Evolutionary conservation across 768 basidiomycete species (phyloP).

Genomic region (Suillus weaverae): DNA sequence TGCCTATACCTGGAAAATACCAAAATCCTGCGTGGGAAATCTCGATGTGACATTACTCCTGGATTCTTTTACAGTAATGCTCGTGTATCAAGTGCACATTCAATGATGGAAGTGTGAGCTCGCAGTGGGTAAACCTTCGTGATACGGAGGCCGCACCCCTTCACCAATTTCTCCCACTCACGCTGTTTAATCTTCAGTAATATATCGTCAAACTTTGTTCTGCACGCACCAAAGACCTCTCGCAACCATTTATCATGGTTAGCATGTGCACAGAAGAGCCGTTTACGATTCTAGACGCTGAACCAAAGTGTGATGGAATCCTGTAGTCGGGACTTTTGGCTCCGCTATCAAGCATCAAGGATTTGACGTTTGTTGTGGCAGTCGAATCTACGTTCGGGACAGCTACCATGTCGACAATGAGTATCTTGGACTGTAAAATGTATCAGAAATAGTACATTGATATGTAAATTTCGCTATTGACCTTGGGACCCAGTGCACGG

Average conservation of each 20-base stretch:
- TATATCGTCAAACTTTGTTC: no score
- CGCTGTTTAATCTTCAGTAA: not conserved
- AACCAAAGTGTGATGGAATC: conserved; percentile 8
- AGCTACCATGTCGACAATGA: conserved; percentile 3
- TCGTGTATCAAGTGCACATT: conserved; percentile 5
- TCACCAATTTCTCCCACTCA: conserved; percentile 6
- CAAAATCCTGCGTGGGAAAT: not conserved
- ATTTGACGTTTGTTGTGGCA: not conserved
- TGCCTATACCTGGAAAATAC: not conserved
- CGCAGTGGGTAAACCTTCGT: conserved; percentile 6
- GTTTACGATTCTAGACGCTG: not conserved
- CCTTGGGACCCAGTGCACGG: not conserved
- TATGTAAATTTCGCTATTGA: not conserved
- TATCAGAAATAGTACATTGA: not conserved
- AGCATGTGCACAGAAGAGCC: conserved; percentile 6
- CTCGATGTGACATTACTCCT: not conserved
- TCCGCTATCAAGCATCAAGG: not conserved
- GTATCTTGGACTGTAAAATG: conserved; percentile 5
- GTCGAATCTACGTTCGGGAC: not conserved
- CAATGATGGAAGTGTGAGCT: conserved; percentile 4
- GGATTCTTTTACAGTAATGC: not conserved
- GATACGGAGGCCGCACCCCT: not conserved
- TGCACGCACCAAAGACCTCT: conserved; percentile 6
- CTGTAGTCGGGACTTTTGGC: not conserved
- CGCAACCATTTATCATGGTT: not conserved